A percentile compares a stretch with the other conserved stretches of the same genome.
Conservation (phyloP, 164 flowering plant genomes). For the Stephania japonica region DNA sequence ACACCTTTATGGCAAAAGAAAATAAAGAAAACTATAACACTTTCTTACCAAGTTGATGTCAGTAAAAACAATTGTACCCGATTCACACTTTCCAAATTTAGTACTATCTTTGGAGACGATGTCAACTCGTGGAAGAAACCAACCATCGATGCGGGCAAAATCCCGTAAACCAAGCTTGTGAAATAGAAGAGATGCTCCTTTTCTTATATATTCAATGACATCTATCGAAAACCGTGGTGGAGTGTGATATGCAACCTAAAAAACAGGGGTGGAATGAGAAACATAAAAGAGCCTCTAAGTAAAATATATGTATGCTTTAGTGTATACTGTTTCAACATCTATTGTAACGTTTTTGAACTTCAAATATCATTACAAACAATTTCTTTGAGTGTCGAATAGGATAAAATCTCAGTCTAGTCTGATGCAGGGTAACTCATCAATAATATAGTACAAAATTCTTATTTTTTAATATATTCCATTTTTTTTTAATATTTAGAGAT, state of each 20-base stretch:
- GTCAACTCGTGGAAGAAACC: slow-evolving; percentile 63
- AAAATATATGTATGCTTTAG: not conserved
- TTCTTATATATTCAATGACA: slow-evolving; percentile 52
- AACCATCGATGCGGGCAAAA: slow-evolving; percentile 96
- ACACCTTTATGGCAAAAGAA: not conserved
- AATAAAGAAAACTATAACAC: slow-evolving; percentile 4
- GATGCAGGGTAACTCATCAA: too few relatives aligned
- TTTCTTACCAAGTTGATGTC: slow-evolving; percentile 78
- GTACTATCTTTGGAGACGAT: slow-evolving; percentile 20
- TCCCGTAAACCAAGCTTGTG: slow-evolving; percentile 64
- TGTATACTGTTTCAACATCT: not conserved
- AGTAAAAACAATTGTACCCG: slow-evolving; percentile 63
- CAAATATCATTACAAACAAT: too few relatives aligned
- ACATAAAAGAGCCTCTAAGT: not conserved
- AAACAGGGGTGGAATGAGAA: not conserved
- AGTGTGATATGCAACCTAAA: slow-evolving; percentile 84
- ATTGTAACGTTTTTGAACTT: too few relatives aligned
- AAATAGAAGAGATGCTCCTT: slow-evolving; percentile 70
- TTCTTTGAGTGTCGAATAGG: too few relatives aligned
- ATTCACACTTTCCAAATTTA: slow-evolving; percentile 44
- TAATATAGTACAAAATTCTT: too few relatives aligned
- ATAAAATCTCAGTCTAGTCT: too few relatives aligned
- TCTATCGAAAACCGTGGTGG: slow-evolving; percentile 81
- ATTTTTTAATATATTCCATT: too few relatives aligned
- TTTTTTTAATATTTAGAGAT: too few relatives aligned